Evolutionary conservation across 169 alveolate genomes (phyloP).

Genomic region (Babesia sp.): DNA sequence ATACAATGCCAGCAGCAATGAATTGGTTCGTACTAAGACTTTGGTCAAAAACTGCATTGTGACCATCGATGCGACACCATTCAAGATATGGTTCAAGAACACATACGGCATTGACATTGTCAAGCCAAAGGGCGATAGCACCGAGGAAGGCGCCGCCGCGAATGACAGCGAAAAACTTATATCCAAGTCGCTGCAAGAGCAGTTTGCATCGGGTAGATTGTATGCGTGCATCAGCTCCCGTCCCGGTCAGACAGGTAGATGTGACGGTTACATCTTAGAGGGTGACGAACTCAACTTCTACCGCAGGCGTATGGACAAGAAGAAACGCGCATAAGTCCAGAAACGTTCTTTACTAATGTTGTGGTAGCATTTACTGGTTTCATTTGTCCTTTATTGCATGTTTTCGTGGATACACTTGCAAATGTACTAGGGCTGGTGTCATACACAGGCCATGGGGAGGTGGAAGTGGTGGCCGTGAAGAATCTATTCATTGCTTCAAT

Average conservation of each 20-base stretch:
- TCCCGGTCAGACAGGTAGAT: conserved; percentile 70
- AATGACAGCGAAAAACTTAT: conserved; percentile 64
- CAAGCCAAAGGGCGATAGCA: conserved; percentile 42
- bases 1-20: conserved; percentile 99
- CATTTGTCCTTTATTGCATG: no score
- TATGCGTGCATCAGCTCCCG: conserved; percentile 95
- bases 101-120: conserved; percentile 85
- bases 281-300: conserved; percentile 96
- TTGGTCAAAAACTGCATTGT: conserved; percentile 97
- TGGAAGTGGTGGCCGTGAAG: no score
- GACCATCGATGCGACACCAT: conserved; percentile 98
- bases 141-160: conserved; percentile 70
- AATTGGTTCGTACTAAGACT: conserved; percentile 98
- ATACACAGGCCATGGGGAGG: no score
- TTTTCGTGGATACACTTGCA: no score
- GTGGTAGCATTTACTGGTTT: no score
- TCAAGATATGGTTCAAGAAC: conserved; percentile 91
- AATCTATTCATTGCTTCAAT: no score
- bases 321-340: conserved; percentile 86
- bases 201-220: conserved; percentile 94
- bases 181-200: conserved; percentile 87
- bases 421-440: no score
- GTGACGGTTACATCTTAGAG: conserved; percentile 69
- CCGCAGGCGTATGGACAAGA: conserved; percentile 95
- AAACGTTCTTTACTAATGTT: no score